Evolutionary conservation across 1,139 yeast species (phyloP).

Genomic region (Zygosaccharomyces pseudobailii): DNA sequence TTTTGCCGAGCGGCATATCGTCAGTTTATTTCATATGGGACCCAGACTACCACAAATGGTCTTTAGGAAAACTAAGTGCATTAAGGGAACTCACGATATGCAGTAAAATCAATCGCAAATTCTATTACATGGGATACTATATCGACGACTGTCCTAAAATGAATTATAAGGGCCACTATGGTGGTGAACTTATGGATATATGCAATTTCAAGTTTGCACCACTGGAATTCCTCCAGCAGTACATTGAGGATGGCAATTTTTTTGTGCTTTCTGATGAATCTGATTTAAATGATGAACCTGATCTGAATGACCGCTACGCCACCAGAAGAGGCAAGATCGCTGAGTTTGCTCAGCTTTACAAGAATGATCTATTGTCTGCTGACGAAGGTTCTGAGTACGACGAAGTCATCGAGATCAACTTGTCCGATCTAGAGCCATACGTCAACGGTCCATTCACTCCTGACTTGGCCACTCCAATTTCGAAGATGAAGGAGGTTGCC

Average conservation of each 20-base stretch:
- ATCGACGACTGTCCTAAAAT: constrained; percentile 76
- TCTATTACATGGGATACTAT: constrained; percentile 72
- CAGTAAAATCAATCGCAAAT: constrained; percentile 37
- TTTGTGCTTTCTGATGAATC: constrained; percentile 34
- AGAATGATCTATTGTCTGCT: constrained; percentile 76
- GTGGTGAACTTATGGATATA: constrained; percentile 64
- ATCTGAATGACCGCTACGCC: constrained; percentile 43
- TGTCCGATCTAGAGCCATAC: constrained; percentile 94
- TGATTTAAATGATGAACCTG: constrained; percentile 11
- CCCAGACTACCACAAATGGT: constrained; percentile 65
- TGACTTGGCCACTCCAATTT: constrained; percentile 96
- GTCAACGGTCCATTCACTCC: constrained; percentile 99
- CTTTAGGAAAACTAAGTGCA: constrained; percentile 76
- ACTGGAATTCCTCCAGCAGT: constrained; percentile 36
- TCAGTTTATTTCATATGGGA: constrained; percentile 89
- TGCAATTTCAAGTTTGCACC: constrained; percentile 45
- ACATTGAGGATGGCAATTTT: constrained; percentile 41
- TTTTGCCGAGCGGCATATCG: constrained; percentile 71
- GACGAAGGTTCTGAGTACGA: constrained; percentile 96
- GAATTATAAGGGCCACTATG: constrained; percentile 75
- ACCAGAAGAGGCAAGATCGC: constrained; percentile 84
- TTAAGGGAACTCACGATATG: constrained; percentile 59
- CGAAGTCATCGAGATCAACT: constrained; percentile 90
- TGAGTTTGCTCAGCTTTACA: constrained; percentile 70
- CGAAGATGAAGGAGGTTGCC: constrained; percentile 87